phyloP scores from a whole-genome alignment of 2,329 filamentous ascomycete genomes.

The Calonectria multiphialidica region DNA sequence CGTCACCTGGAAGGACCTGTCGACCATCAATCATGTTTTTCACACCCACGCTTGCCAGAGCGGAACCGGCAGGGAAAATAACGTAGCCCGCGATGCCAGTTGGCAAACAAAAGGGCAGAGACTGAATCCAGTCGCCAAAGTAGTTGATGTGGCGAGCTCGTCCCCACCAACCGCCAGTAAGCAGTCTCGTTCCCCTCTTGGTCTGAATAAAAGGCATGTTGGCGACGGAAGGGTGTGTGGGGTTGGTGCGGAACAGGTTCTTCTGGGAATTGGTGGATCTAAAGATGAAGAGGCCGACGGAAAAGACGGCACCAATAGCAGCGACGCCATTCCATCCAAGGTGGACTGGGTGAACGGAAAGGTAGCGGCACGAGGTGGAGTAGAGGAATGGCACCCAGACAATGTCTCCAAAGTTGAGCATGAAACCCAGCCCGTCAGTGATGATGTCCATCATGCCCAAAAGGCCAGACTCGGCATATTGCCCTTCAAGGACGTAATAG shows the following conservation, averaged over 20 bases:
- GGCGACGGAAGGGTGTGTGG: conserved; percentile 79
- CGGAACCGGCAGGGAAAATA: conserved; percentile 67
- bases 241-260: conserved; percentile 90
- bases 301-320: conserved; percentile 74
- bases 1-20: conserved; percentile 76
- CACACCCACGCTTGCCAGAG: conserved; percentile 55
- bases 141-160: conserved; percentile 93
- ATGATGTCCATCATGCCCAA: conserved; percentile 93
- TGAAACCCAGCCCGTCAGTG: conserved; percentile 90
- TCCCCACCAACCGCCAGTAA: conserved; percentile 93
- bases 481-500: conserved; percentile 84
- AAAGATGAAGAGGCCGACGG: conserved; percentile 85
- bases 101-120: conserved; percentile 87
- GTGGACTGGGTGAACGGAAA: conserved; percentile 81
- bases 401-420: conserved; percentile 91
- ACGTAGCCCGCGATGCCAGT: conserved; percentile 85
- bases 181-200: conserved; percentile 79
- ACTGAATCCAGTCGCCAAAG: conserved; percentile 91
- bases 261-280: conserved; percentile 90
- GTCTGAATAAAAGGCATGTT: conserved; percentile 89
- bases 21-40: conserved; percentile 68
- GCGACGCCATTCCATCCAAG: conserved; percentile 75
- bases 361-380: conserved; percentile 83
- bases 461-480: conserved; percentile 87
- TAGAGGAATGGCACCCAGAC: conserved; percentile 93